phyloP scores from a whole-genome alignment of 371 early-diverging fungal genomes.

The Mucor piriformis region DNA sequence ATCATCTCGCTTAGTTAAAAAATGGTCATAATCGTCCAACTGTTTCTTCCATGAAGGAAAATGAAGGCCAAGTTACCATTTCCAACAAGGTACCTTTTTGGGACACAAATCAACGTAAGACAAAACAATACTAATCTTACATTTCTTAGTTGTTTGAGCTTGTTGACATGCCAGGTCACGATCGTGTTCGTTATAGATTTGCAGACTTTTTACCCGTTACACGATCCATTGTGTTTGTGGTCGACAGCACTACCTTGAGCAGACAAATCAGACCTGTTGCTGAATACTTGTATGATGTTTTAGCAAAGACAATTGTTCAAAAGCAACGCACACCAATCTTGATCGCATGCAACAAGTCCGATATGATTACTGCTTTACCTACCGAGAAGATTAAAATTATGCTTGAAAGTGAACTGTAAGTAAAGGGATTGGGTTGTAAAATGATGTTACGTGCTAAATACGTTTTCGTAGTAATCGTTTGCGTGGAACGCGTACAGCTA shows the following conservation, averaged over 20 bases:
- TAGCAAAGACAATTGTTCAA: slow-evolving; percentile 64
- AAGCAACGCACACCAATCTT: slow-evolving; percentile 64
- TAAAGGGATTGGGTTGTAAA: not conserved
- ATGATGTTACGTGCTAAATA: not conserved
- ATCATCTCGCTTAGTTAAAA: slow-evolving; percentile 36
- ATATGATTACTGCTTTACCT: slow-evolving; percentile 71
- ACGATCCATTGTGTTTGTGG: slow-evolving; percentile 75
- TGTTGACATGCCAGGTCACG: slow-evolving; percentile 92
- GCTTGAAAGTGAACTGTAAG: slow-evolving; percentile 81
- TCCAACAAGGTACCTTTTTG: slow-evolving; percentile 37
- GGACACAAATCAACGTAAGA: not conserved
- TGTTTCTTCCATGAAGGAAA: slow-evolving; percentile 77
- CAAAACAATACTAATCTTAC: too few species aligned
- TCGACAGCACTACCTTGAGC: slow-evolving; percentile 71
- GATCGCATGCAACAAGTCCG: slow-evolving; percentile 85
- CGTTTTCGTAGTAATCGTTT: slow-evolving; percentile 69
- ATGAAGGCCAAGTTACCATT: slow-evolving; percentile 57
- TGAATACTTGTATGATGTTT: slow-evolving; percentile 78
- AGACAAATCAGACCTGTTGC: slow-evolving; percentile 58
- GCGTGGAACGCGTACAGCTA: slow-evolving; percentile 68
- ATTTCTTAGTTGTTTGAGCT: slow-evolving; percentile 49
- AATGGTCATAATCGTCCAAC: slow-evolving; percentile 55
- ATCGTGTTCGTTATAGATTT: slow-evolving; percentile 76
- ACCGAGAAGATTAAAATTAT: slow-evolving; percentile 62
- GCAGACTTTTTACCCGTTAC: slow-evolving; percentile 71